These are phyloP conservation scores for Teratosphaeria epicoccoides DNA, from an alignment of 2,329 filamentous ascomycete genomes.

Conservation along the genomic window DNA sequence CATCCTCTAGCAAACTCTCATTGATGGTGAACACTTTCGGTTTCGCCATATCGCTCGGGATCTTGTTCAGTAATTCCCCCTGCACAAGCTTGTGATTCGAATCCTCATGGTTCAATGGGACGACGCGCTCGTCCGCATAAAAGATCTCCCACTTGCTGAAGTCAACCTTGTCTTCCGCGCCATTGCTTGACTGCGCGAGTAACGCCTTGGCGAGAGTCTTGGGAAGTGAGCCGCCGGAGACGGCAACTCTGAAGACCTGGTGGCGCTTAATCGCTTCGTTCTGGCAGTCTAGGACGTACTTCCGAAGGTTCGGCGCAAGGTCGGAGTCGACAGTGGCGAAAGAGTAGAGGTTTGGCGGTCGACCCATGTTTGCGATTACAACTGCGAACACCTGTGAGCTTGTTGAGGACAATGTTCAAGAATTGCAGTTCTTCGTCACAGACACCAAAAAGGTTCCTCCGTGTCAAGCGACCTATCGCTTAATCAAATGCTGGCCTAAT, in stretches of 20 bases:
- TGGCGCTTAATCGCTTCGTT: conserved; percentile 70
- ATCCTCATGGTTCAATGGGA: conserved; percentile 81
- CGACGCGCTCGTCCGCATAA: conserved; percentile 94
- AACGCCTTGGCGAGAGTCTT: conserved; percentile 78
- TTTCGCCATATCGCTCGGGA: conserved; percentile 54
- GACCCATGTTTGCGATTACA: conserved; percentile 21
- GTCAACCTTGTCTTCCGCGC: conserved; percentile 52
- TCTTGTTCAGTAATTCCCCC: conserved; percentile 77
- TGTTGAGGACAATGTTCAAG: too few species aligned
- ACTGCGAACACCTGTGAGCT: background rate
- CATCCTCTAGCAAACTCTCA: conserved; percentile 55
- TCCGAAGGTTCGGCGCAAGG: conserved; percentile 66
- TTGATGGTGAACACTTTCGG: conserved; percentile 77
- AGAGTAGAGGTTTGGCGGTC: conserved; percentile 58
- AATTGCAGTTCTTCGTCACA: too few species aligned
- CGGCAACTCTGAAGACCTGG: conserved; percentile 75
- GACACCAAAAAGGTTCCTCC: background rate
- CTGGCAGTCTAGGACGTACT: conserved; percentile 74
- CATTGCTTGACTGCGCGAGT: conserved; percentile 41
- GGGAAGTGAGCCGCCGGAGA: conserved; percentile 89
- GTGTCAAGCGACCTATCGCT: background rate
- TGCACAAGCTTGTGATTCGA: conserved; percentile 90
- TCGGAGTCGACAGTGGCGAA: conserved; percentile 60
- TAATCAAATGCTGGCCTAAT: background rate
- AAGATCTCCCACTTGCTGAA: conserved; percentile 95